phyloP scores from a whole-genome alignment of 805 yeast genomes.

The Sugiyamaella mastotermitis region DNA sequence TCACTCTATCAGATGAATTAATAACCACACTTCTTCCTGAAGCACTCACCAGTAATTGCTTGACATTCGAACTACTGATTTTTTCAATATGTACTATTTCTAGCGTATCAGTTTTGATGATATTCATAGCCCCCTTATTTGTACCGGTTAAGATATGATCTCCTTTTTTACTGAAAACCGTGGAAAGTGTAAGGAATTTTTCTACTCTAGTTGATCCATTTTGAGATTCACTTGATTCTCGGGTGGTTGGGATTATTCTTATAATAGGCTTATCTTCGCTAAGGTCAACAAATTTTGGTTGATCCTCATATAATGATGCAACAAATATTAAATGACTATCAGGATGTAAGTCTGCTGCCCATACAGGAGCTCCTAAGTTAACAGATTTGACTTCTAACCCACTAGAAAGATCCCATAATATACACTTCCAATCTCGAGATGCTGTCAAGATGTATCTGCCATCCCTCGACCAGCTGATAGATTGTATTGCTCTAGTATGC shows the following conservation, averaged over 20 bases:
- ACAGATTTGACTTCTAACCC: constrained; percentile 38
- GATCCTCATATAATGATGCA: constrained; percentile 61
- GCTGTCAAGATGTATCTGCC: constrained; percentile 65
- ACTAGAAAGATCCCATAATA: constrained; percentile 68
- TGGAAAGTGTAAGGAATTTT: constrained; percentile 42
- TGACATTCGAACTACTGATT: constrained; percentile 65
- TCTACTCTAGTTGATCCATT: too few species aligned
- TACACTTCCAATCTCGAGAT: constrained; percentile 76
- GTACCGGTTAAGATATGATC: constrained; percentile 66
- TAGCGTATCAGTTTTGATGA: constrained; percentile 27
- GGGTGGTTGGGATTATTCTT: constrained; percentile 6
- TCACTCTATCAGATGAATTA: constrained; percentile 29
- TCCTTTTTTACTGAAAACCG: constrained; percentile 49
- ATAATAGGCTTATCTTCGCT: constrained; percentile 13
- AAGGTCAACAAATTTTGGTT: constrained; percentile 47
- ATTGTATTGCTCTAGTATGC: constrained; percentile 69
- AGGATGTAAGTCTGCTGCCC: constrained; percentile 62
- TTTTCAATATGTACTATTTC: constrained; percentile 44
- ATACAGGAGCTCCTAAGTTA: constrained; percentile 63
- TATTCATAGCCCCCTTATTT: constrained; percentile 68
- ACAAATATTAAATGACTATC: constrained; percentile 40
- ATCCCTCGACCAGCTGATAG: constrained; percentile 64
- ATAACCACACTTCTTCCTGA: constrained; percentile 35
- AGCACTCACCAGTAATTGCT: constrained; percentile 69
- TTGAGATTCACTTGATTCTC: constrained; percentile 15